Evolutionary conservation across 805 yeast species (phyloP).

Genomic region (Priceomyces castillae): DNA sequence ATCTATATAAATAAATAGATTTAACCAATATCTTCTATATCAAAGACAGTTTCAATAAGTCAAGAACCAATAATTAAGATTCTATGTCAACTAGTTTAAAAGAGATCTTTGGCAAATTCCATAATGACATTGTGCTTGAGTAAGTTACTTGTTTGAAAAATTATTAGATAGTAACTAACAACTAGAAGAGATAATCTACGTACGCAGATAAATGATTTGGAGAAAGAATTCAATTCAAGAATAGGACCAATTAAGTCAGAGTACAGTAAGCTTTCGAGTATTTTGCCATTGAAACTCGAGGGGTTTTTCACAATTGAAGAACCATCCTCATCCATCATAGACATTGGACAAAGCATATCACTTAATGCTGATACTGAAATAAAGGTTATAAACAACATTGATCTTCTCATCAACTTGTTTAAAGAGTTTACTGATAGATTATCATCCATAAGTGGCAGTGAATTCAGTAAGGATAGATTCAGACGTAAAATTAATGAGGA

Average conservation of each 20-base stretch:
- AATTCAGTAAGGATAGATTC: slow-evolving; percentile 17
- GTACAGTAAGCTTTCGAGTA: slow-evolving; percentile 8
- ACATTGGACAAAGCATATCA: background rate
- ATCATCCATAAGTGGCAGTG: slow-evolving; percentile 10
- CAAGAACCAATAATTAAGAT: too few relatives aligned
- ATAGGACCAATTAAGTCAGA: slow-evolving; percentile 13
- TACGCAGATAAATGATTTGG: slow-evolving; percentile 11
- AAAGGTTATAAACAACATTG: slow-evolving; percentile 5
- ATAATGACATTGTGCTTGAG: slow-evolving; percentile 8
- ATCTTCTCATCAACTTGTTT: slow-evolving; percentile 4
- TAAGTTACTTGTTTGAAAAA: slow-evolving; percentile 1
- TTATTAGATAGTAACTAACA: slow-evolving; percentile 4
- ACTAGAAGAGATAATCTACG: slow-evolving; percentile 6
- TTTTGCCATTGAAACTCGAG: slow-evolving; percentile 11
- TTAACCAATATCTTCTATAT: too few relatives aligned
- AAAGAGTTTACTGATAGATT: slow-evolving; percentile 4
- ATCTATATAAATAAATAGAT: too few relatives aligned
- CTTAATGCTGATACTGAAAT: background rate
- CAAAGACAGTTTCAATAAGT: too few relatives aligned
- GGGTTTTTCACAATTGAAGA: background rate
- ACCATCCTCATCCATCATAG: background rate
- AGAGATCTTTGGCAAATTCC: slow-evolving; percentile 6
- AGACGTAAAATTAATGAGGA: slow-evolving; percentile 19
- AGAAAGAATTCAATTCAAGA: slow-evolving; percentile 11
- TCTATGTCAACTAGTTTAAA: background rate